Evolutionary conservation across 1,284 basidiomycete species (phyloP).

Genomic region (Sporisorium iseilematis-ciliati): DNA sequence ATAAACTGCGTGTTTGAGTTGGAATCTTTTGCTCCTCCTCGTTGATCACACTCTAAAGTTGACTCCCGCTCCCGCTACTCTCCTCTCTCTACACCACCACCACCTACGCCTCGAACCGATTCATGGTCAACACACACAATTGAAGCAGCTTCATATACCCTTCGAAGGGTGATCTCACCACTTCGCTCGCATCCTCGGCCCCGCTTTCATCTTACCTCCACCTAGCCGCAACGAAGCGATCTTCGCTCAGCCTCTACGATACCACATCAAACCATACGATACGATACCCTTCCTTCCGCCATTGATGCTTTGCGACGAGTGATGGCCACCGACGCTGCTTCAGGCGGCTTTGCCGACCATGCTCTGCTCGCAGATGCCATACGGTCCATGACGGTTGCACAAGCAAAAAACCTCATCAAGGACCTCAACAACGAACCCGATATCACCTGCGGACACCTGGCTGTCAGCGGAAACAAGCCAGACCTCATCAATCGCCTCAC

Average conservation of each 20-base stretch:
- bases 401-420: constrained; percentile 58
- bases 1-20: constrained; percentile 1
- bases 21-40: constrained; percentile 6
- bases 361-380: constrained; percentile 39
- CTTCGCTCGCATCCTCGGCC: not conserved
- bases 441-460: constrained; percentile 32
- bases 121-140: not conserved
- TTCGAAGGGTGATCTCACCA: not conserved
- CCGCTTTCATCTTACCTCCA: constrained; percentile 19
- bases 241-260: not conserved
- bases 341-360: constrained; percentile 41
- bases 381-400: constrained; percentile 49
- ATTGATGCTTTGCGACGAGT: constrained; percentile 24
- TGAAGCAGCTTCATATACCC: constrained; percentile 16
- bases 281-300: not conserved
- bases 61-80: constrained; percentile 13
- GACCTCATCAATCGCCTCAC: constrained; percentile 50
- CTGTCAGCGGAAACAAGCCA: constrained; percentile 58
- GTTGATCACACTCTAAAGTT: constrained; percentile 1
- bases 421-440: constrained; percentile 56
- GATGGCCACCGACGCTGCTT: constrained; percentile 30
- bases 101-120: not conserved
- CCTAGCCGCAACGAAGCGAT: not conserved
- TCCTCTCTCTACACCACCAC: not conserved
- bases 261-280: not conserved